Conservation (phyloP, 2,329 filamentous ascomycete genomes). For the Pseudogymnoascus sp. region DNA sequence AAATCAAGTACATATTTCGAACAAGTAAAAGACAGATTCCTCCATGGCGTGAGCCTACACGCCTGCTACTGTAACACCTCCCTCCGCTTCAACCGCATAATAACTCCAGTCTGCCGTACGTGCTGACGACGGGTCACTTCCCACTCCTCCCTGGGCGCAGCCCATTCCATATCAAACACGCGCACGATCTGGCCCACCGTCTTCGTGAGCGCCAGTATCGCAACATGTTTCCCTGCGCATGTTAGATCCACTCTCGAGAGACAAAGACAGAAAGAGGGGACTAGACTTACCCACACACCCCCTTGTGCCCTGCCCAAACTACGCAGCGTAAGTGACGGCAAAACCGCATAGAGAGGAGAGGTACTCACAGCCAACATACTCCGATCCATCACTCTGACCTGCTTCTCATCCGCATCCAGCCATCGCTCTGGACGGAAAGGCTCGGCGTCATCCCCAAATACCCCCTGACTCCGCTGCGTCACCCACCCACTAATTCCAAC, state of each 20-base stretch:
- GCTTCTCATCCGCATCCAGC: slow-evolving; percentile 10
- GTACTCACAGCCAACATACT: not conserved
- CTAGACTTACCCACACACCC: not conserved
- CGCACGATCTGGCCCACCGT: not conserved
- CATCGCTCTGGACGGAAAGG: slow-evolving; percentile 17
- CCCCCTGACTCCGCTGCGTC: slow-evolving; percentile 11
- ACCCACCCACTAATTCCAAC: slow-evolving; percentile 12
- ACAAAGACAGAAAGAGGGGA: not conserved
- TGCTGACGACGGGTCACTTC: not conserved
- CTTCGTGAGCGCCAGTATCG: not conserved
- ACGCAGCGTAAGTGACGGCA: not conserved
- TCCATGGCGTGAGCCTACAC: not conserved
- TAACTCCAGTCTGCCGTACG: not conserved
- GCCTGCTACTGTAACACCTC: not conserved
- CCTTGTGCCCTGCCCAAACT: not conserved
- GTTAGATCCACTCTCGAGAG: not conserved
- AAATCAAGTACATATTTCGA: too few species aligned
- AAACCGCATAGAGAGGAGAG: not conserved
- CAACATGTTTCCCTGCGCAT: not conserved
- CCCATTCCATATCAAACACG: slow-evolving; percentile 7
- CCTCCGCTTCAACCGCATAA: not conserved
- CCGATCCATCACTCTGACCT: not conserved
- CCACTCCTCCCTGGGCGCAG: not conserved
- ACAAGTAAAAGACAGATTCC: too few species aligned
- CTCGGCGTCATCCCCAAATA: slow-evolving; percentile 17